Evolutionary conservation across 768 basidiomycete genomes (phyloP), one percentile per base, ranked within the genome.

Genomic region (Lactarius trivialis): DNA sequence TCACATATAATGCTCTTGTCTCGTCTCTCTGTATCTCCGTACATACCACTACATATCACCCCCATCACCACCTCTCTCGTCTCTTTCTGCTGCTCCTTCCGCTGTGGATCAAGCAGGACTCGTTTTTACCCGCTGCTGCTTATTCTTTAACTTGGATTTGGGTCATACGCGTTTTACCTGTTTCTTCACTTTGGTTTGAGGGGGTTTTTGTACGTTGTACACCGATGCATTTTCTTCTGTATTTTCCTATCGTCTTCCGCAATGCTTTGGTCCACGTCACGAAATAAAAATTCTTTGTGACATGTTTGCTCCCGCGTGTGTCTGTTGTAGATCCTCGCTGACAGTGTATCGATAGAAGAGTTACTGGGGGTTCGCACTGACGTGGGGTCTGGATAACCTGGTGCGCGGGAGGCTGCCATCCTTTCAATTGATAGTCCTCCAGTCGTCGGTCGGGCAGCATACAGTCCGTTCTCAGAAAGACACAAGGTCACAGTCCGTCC

Each of bases 181-280:
- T 55, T 17, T 43, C 32, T 52, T 51, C 55, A 30, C 19, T 62
- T 9, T 24, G 48, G 28, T 28, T 55, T 71, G 15, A 61, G 64
- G 60, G 74, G 73, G n/a, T n/a, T 62, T 52, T 30, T 61, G 56
- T 52, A 41, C 14, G 21, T 45, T 48, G 45, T 48, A 24, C 45
- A 48, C 11, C 45, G 6, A 48, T 11, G 45, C 45, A 48, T 48
- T 12, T 26, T 26, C 3, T 24, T 2, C 12, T 48, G 45, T 48
- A 48, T 26, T 48, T 24, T 24, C 21, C 24, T 21, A 4, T 9
- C 37, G 2, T 3, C 39, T 9, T n/a, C 39, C 9, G 4, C 17
- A n/a, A 9, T 24, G n/a, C 45, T 24, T 48, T 24, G 12, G 14
- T 48, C 21, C 45, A 48, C 24, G 24, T 48, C 45, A 24, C 45